These are phyloP conservation scores for Penicillium cataractarum DNA, from an alignment of 495 filamentous ascomycete species.

Conservation along the genomic window DNA sequence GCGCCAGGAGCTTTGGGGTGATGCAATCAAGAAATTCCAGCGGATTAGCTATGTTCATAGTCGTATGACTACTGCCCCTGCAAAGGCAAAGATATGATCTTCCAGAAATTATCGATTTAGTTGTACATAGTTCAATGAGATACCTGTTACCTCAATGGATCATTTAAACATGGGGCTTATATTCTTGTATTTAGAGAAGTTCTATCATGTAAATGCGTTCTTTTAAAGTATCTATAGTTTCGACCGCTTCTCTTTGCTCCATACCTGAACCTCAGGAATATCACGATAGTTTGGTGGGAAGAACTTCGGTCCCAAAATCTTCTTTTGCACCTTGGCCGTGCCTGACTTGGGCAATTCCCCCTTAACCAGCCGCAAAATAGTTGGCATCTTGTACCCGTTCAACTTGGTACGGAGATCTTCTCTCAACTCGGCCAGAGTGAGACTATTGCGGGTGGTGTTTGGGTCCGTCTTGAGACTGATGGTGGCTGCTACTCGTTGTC, in stretches of 20 bases:
- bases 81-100: slow-evolving; percentile 38
- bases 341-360: slow-evolving; percentile 53
- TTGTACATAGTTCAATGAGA: neutral
- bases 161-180: neutral
- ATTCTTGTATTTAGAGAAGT: neutral
- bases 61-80: slow-evolving; percentile 32
- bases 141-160: neutral
- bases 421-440: slow-evolving; percentile 44
- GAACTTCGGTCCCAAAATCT: slow-evolving; percentile 48
- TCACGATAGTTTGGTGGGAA: slow-evolving; percentile 43
- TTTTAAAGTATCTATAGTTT: slow-evolving; percentile 17
- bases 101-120: no score
- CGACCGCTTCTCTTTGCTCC: slow-evolving; percentile 27
- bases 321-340: slow-evolving; percentile 56
- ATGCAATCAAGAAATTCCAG: slow-evolving; percentile 50
- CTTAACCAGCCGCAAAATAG: slow-evolving; percentile 45
- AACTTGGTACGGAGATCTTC: slow-evolving; percentile 38
- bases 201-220: neutral
- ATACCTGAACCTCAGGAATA: slow-evolving; percentile 44
- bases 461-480: slow-evolving; percentile 38
- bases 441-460: slow-evolving; percentile 17
- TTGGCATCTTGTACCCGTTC: slow-evolving; percentile 53
- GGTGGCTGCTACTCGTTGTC: slow-evolving; percentile 54
- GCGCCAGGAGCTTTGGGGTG: slow-evolving; percentile 54
- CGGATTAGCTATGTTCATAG: slow-evolving; percentile 56